A percentile compares a stretch with the other conserved stretches of the same genome.
phyloP scores from a whole-genome alignment of 192 early-diverging fungal genomes.

The Chytriomyces confervae region DNA sequence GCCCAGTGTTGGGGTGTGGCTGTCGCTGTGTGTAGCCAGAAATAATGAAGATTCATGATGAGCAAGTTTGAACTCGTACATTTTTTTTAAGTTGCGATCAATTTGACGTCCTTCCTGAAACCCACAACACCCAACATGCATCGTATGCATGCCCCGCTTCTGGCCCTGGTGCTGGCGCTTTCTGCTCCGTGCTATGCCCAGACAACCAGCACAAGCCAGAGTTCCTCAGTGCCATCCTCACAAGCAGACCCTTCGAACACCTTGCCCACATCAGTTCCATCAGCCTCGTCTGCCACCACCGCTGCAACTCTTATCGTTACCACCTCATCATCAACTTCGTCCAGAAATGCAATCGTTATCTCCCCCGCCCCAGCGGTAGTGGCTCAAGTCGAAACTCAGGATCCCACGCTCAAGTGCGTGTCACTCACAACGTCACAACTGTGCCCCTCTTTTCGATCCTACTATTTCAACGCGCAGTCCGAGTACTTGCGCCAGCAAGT shows the following conservation, averaged over 20 bases:
- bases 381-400: background rate
- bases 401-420: constrained; percentile 4
- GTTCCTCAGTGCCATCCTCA: background rate
- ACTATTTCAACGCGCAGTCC: constrained; percentile 18
- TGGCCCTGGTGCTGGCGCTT: background rate
- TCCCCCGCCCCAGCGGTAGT: background rate
- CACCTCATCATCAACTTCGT: background rate
- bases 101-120: no score
- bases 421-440: background rate
- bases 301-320: background rate
- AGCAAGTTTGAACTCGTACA: no score
- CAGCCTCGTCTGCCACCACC: background rate
- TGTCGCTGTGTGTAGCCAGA: background rate
- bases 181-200: background rate
- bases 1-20: background rate
- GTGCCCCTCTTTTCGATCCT: constrained; percentile 20
- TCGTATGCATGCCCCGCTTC: background rate
- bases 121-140: background rate
- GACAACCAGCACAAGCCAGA: background rate
- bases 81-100: no score
- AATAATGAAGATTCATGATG: background rate
- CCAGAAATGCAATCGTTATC: background rate
- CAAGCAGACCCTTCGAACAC: background rate
- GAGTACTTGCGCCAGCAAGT: background rate
- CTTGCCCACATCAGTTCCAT: background rate